phyloP scores from a whole-genome alignment of 495 filamentous ascomycete species.

The Pseudomonodictys pantanalensis region DNA sequence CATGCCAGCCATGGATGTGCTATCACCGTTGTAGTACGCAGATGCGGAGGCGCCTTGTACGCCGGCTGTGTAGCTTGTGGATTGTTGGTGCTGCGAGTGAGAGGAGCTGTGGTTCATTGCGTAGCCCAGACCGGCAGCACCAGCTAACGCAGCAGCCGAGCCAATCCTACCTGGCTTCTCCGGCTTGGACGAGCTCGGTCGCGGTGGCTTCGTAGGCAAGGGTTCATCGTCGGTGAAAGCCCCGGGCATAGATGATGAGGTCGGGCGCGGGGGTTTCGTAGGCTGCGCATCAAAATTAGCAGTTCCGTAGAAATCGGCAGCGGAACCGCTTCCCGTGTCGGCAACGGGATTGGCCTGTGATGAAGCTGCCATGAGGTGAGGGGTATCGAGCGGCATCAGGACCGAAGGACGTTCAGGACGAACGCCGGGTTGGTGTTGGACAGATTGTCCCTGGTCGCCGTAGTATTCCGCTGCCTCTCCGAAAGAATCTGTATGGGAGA shows the following conservation, averaged over 20 bases:
- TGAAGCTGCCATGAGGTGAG: slow-evolving; percentile 39
- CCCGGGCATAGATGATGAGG: slow-evolving; percentile 23
- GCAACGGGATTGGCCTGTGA: slow-evolving; percentile 33
- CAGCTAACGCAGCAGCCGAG: slow-evolving; percentile 27
- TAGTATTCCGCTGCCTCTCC: slow-evolving; percentile 68
- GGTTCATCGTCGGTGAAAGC: slow-evolving; percentile 18
- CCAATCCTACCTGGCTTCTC: slow-evolving; percentile 26
- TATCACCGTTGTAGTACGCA: slow-evolving; percentile 29
- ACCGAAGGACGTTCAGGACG: slow-evolving; percentile 54
- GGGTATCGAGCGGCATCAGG: slow-evolving; percentile 46
- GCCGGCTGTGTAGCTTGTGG: slow-evolving; percentile 18
- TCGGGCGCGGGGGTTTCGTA: slow-evolving; percentile 16
- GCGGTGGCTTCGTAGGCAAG: slow-evolving; percentile 28
- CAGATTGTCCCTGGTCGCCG: slow-evolving; percentile 62
- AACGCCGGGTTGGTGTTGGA: slow-evolving; percentile 59
- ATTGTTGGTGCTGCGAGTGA: slow-evolving; percentile 5
- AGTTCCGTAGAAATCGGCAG: slow-evolving; percentile 41
- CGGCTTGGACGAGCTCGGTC: slow-evolving; percentile 16
- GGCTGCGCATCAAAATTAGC: neutral
- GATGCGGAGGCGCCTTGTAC: slow-evolving; percentile 8
- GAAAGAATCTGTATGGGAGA: slow-evolving; percentile 40
- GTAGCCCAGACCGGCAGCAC: slow-evolving; percentile 37
- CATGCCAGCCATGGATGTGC: slow-evolving; percentile 7
- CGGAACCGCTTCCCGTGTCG: slow-evolving; percentile 44
- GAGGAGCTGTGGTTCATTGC: slow-evolving; percentile 26